Percentiles rank a stretch among this genome's conserved stretches.
Evolutionary conservation across 2,329 filamentous ascomycete genomes (phyloP).

Genomic region (Torrubiella hemipterigena): DNA sequence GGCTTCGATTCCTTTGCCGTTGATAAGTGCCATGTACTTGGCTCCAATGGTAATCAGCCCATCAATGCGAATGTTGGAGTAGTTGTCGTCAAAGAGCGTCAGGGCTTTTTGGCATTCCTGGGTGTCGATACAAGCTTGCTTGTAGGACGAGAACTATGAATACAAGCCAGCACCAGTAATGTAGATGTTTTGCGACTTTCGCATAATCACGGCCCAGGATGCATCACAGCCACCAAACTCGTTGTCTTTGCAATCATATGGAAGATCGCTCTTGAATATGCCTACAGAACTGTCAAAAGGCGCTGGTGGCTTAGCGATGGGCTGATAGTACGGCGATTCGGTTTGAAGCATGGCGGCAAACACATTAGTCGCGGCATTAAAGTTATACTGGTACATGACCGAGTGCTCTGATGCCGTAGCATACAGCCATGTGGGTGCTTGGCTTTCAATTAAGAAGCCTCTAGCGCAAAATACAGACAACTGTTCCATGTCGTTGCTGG

Average conservation of each 20-base stretch:
- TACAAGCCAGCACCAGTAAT: slow-evolving; percentile 13
- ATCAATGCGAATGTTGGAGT: slow-evolving; percentile 9
- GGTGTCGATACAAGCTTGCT: slow-evolving; percentile 11
- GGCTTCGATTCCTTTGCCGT: slow-evolving; percentile 12
- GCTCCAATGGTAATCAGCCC: slow-evolving; percentile 17
- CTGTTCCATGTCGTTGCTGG: slow-evolving; percentile 14
- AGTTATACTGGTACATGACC: slow-evolving; percentile 37
- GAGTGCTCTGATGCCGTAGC: slow-evolving; percentile 37
- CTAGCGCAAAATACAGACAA: slow-evolving; percentile 18
- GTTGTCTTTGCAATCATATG: neutral
- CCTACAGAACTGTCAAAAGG: neutral
- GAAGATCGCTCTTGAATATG: slow-evolving; percentile 2
- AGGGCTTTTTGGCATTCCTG: slow-evolving; percentile 12
- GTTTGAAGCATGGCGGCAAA: slow-evolving; percentile 54
- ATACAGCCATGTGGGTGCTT: slow-evolving; percentile 20
- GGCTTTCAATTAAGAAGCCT: slow-evolving; percentile 14
- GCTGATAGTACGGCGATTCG: slow-evolving; percentile 51
- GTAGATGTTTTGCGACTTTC: slow-evolving; percentile 6
- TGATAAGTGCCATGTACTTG: slow-evolving; percentile 12
- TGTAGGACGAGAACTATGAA: slow-evolving; percentile 11
- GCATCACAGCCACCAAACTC: slow-evolving; percentile 5
- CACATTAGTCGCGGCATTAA: slow-evolving; percentile 31
- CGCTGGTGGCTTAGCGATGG: neutral
- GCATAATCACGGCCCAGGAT: slow-evolving; percentile 10
- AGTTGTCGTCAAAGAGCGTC: slow-evolving; percentile 8